Evolutionary conservation across 805 yeast species (phyloP).

Genomic region (Hanseniaspora vineae): DNA sequence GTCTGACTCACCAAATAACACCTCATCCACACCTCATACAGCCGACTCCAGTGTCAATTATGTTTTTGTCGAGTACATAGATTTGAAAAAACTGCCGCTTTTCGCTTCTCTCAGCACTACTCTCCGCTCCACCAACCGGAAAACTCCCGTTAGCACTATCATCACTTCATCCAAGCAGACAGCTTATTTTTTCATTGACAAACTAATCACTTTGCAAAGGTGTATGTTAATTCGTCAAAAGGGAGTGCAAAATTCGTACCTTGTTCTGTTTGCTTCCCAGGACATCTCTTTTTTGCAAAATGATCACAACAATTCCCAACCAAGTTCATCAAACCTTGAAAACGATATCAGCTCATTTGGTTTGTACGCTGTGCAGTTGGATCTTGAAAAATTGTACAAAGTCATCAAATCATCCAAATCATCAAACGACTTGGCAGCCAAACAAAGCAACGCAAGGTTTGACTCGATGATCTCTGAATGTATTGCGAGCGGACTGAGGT

Average conservation of each 20-base stretch:
- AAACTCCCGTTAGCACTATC: neutral
- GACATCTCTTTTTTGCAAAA: neutral
- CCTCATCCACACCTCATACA: neutral
- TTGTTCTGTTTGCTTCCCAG: neutral
- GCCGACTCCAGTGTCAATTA: neutral
- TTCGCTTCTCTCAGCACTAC: neutral
- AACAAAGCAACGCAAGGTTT: constrained; percentile 2
- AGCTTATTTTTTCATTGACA: constrained; percentile 5
- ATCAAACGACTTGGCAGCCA: too few species aligned
- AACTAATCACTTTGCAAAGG: constrained; percentile 2
- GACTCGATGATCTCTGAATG: constrained; percentile 23
- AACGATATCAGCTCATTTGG: neutral
- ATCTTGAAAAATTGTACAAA: neutral
- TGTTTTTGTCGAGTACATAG: constrained; percentile 3
- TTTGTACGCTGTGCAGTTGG: neutral
- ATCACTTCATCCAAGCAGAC: constrained; percentile 4
- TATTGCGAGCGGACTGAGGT: constrained; percentile 25
- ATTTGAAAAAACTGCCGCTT: constrained; percentile 3
- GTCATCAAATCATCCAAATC: neutral
- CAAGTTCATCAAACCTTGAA: neutral
- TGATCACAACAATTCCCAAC: too few species aligned
- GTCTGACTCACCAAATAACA: neutral
- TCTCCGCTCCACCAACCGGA: too few species aligned
- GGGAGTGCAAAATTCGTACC: neutral
- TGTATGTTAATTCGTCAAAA: constrained; percentile 3